These are phyloP conservation scores for Pseudogymnoascus sp. DNA, from an alignment of 2,329 filamentous ascomycete species.

Conservation along the genomic window DNA sequence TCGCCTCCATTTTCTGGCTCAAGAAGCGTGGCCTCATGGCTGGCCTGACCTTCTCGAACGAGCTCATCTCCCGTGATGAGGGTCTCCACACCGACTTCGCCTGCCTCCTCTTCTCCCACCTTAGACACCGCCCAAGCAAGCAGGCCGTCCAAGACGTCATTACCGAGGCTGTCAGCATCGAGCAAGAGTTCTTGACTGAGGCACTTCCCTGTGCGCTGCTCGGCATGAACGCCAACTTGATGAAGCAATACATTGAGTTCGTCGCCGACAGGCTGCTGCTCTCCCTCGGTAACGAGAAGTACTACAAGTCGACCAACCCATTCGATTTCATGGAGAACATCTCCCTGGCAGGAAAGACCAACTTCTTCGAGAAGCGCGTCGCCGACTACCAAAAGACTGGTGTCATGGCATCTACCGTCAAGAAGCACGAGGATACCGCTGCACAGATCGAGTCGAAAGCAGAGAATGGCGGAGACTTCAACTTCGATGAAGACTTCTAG, in stretches of 20 bases:
- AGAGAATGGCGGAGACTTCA: slow-evolving; percentile 71
- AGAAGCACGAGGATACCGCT: slow-evolving; percentile 50
- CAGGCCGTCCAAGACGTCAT: slow-evolving; percentile 81
- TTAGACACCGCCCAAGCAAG: slow-evolving; percentile 84
- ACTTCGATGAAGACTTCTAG: slow-evolving; percentile 96
- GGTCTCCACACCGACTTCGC: slow-evolving; percentile 99
- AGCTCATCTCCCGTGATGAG: slow-evolving; percentile 98
- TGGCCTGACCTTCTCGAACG: slow-evolving; percentile 97
- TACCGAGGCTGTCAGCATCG: slow-evolving; percentile 85
- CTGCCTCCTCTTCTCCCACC: slow-evolving; percentile 93
- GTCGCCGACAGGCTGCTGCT: slow-evolving; percentile 92
- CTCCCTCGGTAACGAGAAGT: slow-evolving; percentile 87
- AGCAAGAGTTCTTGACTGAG: slow-evolving; percentile 97
- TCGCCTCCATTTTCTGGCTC: slow-evolving; percentile 99
- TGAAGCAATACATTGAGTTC: slow-evolving; percentile 99
- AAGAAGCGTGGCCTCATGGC: slow-evolving; percentile 99
- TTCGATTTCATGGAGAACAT: slow-evolving; percentile 99
- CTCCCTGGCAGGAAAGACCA: slow-evolving; percentile 96
- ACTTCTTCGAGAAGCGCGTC: slow-evolving; percentile 99
- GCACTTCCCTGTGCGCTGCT: slow-evolving; percentile 87
- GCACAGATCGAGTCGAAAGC: slow-evolving; percentile 45
- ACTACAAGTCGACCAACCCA: slow-evolving; percentile 88
- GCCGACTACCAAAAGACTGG: slow-evolving; percentile 99
- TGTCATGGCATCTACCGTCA: slow-evolving; percentile 90
- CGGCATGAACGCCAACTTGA: slow-evolving; percentile 93